These are phyloP conservation scores for Cadophora sp. DNA, from an alignment of 2,329 filamentous ascomycete genomes.

Conservation along the genomic window DNA sequence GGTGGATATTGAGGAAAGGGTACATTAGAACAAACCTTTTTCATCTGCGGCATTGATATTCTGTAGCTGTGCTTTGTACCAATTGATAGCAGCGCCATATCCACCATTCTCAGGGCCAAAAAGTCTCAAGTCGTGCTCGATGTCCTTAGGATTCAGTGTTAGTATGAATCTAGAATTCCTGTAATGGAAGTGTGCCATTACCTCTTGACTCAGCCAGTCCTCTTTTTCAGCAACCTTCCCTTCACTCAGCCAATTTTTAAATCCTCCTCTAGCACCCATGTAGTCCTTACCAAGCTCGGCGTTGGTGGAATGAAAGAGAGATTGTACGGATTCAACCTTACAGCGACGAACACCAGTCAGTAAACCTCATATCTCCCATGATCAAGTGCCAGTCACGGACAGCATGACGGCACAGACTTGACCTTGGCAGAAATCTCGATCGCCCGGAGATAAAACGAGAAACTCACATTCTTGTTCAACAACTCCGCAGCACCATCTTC, in stretches of 20 bases:
- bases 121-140: conserved; percentile 20
- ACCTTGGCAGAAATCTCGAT: no score
- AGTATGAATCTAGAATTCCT: no score
- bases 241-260: conserved; percentile 28
- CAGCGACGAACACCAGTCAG: background rate
- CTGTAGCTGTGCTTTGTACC: conserved; percentile 37
- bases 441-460: background rate
- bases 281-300: conserved; percentile 30
- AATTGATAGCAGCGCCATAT: conserved; percentile 30
- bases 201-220: conserved; percentile 23
- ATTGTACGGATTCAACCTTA: conserved; percentile 23
- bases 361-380: no score
- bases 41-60: conserved; percentile 29
- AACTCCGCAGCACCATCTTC: conserved; percentile 32
- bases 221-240: conserved; percentile 22
- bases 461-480: conserved; percentile 30
- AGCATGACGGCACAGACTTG: no score
- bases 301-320: conserved; percentile 29
- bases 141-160: conserved; percentile 15
- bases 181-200: conserved; percentile 8
- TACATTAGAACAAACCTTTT: conserved; percentile 17
- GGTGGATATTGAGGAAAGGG: background rate
- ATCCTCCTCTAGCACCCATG: conserved; percentile 31
- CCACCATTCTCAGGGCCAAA: conserved; percentile 27
- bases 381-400: no score